Evolutionary conservation across 208 protist genomes (phyloP).

Genomic region (Trypanosoma cruzi): DNA sequence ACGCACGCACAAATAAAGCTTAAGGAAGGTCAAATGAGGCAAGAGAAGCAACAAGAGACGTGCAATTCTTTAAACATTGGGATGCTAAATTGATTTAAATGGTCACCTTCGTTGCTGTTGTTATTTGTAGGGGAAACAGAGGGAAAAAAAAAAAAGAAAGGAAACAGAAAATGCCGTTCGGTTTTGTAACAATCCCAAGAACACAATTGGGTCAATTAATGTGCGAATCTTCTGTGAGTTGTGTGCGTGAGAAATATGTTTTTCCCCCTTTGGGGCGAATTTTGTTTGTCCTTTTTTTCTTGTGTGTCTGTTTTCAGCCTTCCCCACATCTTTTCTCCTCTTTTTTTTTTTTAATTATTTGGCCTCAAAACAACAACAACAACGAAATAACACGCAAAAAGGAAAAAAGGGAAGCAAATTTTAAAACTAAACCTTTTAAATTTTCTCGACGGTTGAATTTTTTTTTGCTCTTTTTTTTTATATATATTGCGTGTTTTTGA

Average conservation of each 20-base stretch:
- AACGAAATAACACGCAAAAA: background rate
- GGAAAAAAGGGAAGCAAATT: background rate
- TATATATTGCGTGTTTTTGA: too few species aligned
- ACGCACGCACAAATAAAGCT: background rate
- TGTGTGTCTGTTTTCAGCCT: background rate
- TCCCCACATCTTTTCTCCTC: constrained; percentile 14
- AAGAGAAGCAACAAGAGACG: background rate
- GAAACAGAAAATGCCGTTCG: background rate
- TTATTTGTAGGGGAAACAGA: too few species aligned
- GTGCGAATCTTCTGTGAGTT: background rate
- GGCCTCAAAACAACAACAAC: constrained; percentile 2
- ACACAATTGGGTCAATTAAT: background rate
- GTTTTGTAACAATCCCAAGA: background rate
- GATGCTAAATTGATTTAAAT: too few species aligned
- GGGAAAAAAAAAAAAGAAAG: background rate
- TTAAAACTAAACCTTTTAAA: background rate
- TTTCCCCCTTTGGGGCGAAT: background rate
- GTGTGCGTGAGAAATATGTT: background rate
- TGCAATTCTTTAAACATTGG: background rate
- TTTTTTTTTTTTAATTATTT: constrained; percentile 23
- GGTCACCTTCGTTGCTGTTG: too few species aligned
- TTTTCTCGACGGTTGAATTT: background rate
- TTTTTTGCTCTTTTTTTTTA: background rate
- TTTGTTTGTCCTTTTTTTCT: constrained; percentile 12
- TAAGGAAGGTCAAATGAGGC: background rate